Evolutionary conservation across 225 moss, liverwort and hornwort genomes (phyloP).

Genomic region (Anthoceros angustus): DNA sequence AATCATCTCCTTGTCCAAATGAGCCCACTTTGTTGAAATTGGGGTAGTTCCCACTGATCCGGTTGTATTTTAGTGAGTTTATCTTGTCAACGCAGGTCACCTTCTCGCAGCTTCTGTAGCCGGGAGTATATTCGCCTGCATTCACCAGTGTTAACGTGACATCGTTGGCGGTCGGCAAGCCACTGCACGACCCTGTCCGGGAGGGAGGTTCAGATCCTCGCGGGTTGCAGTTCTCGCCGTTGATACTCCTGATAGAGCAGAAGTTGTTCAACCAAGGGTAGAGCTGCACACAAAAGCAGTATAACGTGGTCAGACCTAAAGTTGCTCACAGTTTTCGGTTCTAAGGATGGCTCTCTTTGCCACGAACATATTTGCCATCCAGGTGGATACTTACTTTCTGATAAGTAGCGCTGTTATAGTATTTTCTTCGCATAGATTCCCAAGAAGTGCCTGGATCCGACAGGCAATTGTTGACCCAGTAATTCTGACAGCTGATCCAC

Average conservation of each 20-base stretch:
- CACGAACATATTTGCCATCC: no score
- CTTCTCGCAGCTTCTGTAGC: not conserved
- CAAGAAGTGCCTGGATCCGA: not conserved
- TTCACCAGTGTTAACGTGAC: not conserved
- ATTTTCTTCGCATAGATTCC: not conserved
- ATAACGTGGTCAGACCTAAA: not conserved
- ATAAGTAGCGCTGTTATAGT: not conserved
- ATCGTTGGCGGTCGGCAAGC: not conserved
- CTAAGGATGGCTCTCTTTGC: no score
- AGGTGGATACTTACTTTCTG: not conserved
- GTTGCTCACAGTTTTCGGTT: no score
- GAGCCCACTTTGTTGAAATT: conserved; percentile 2
- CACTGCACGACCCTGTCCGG: not conserved
- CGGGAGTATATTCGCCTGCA: not conserved
- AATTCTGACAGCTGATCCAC: not conserved
- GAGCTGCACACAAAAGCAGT: not conserved
- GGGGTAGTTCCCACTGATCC: not conserved
- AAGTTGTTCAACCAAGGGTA: not conserved
- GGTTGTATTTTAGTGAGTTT: not conserved
- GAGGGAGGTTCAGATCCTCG: not conserved
- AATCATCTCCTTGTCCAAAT: not conserved
- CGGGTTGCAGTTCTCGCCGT: not conserved
- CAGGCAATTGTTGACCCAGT: conserved; percentile 1
- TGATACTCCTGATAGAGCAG: not conserved
- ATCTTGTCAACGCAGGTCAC: not conserved